phyloP scores from a whole-genome alignment of 1,284 basidiomycete species.

The Porodaedalea pini region DNA sequence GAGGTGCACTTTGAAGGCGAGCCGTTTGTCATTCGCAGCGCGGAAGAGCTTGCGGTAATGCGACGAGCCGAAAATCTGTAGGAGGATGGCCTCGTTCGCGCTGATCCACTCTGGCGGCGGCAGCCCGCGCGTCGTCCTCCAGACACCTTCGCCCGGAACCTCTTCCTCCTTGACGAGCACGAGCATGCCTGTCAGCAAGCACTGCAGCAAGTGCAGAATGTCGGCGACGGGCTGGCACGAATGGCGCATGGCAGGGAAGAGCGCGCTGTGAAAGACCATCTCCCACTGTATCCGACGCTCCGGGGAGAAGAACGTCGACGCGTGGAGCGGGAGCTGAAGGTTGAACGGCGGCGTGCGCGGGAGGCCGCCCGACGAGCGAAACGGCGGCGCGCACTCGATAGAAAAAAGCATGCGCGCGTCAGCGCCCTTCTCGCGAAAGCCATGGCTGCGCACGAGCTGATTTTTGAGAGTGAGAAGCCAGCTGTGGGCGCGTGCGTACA shows the following conservation, averaged over 20 bases:
- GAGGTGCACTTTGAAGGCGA: conserved; percentile 58
- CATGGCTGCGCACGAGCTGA: conserved; percentile 60
- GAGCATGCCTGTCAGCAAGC: conserved; percentile 75
- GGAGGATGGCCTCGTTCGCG: conserved; percentile 58
- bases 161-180: conserved; percentile 72
- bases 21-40: conserved; percentile 64
- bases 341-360: conserved; percentile 70
- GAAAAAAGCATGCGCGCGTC: conserved; percentile 73
- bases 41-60: conserved; percentile 69
- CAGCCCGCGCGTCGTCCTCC: conserved; percentile 72
- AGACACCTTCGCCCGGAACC: conserved; percentile 53
- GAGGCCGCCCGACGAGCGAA: conserved; percentile 67
- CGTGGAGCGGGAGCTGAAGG: conserved; percentile 69
- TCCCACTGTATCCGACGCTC: conserved; percentile 80
- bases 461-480: conserved; percentile 62
- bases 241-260: conserved; percentile 74
- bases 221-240: conserved; percentile 73
- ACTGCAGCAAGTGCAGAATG: conserved; percentile 73
- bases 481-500: conserved; percentile 72
- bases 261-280: conserved; percentile 82
- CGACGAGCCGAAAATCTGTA: conserved; percentile 65
- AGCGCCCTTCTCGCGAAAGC: conserved; percentile 58
- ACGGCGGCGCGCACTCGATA: conserved; percentile 71
- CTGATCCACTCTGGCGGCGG: conserved; percentile 72
- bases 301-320: conserved; percentile 78